Percentiles rank a stretch among this genome's conserved stretches.
These are phyloP conservation scores for Nannochloris sp. DNA, from an alignment of 139 green algal species.

Conservation along the genomic window DNA sequence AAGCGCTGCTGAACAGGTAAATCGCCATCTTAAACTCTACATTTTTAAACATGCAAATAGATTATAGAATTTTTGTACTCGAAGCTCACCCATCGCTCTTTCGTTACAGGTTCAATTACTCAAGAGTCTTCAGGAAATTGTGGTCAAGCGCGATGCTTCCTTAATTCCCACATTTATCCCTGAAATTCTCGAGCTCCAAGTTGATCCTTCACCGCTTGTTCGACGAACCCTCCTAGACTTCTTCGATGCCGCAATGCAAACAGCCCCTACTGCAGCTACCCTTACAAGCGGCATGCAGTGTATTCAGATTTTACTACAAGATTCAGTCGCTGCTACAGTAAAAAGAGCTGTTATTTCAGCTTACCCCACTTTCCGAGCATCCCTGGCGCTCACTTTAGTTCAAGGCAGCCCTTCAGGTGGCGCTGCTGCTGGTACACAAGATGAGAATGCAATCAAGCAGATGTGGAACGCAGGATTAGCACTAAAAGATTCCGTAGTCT, in stretches of 20 bases:
- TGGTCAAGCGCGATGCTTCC: conserved; percentile 26
- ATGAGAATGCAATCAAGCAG: background rate
- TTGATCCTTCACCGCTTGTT: conserved; percentile 28
- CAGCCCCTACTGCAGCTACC: background rate
- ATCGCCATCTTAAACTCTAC: no score
- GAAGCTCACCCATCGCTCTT: background rate
- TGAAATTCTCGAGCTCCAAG: conserved; percentile 36
- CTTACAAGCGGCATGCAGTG: conserved; percentile 2
- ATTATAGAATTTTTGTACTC: background rate
- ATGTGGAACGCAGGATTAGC: conserved; percentile 21
- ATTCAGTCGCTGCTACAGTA: background rate
- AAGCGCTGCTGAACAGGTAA: conserved; percentile 18
- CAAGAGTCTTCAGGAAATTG: conserved; percentile 36
- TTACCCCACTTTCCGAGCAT: background rate
- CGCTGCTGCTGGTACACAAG: background rate
- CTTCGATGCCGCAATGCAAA: conserved; percentile 11
- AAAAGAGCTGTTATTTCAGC: conserved; percentile 13
- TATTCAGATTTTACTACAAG: conserved; percentile 9
- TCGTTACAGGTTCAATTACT: conserved; percentile 23
- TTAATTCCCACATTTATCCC: conserved; percentile 36
- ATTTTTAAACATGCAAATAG: no score
- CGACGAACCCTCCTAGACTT: conserved; percentile 23
- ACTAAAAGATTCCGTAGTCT: background rate
- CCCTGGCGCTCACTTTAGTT: conserved; percentile 1
- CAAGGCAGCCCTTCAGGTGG: background rate